Evolutionary conservation across 208 protist genomes (phyloP).

Genomic region (Leishmania tropica): DNA sequence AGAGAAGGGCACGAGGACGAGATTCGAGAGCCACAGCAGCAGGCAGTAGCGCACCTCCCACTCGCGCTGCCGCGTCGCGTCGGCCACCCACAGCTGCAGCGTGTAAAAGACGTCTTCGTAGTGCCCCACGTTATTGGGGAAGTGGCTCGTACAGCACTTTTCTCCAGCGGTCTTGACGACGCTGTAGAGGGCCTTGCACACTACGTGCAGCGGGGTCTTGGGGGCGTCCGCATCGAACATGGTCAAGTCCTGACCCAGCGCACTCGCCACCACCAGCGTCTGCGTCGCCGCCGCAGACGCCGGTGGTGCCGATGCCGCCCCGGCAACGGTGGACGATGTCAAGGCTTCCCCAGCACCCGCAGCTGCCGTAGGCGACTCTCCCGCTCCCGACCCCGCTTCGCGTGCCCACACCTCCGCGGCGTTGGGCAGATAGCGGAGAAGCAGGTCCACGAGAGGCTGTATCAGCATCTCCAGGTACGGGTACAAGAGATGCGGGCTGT

Average conservation of each 20-base stretch:
- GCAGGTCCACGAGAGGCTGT: constrained; percentile 68
- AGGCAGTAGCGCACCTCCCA: constrained; percentile 97
- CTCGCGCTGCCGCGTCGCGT: constrained; percentile 52
- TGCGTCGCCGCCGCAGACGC: background rate
- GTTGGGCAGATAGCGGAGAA: constrained; percentile 51
- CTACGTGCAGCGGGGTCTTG: constrained; percentile 67
- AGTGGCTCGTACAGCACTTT: constrained; percentile 94
- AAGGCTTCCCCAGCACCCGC: background rate
- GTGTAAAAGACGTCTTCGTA: constrained; percentile 91
- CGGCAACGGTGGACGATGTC: background rate
- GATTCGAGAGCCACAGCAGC: constrained; percentile 96
- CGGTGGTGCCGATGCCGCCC: background rate
- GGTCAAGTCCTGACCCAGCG: constrained; percentile 68
- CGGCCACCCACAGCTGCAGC: constrained; percentile 65
- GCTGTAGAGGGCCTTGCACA: constrained; percentile 89
- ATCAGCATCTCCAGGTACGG: constrained; percentile 89
- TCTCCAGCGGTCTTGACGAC: constrained; percentile 94
- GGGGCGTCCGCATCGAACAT: constrained; percentile 82
- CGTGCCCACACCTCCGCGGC: constrained; percentile 51
- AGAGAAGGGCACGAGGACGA: constrained; percentile 97
- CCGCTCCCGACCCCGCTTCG: constrained; percentile 3
- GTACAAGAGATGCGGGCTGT: constrained; percentile 93
- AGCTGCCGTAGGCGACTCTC: background rate
- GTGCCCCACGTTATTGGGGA: constrained; percentile 91
- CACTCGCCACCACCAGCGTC: constrained; percentile 23